A percentile compares a stretch with the other conserved stretches of the same genome.
These are phyloP conservation scores for Olyra latifolia DNA, from an alignment of 176 grass and related monocot genomes.

Conservation along the genomic window DNA sequence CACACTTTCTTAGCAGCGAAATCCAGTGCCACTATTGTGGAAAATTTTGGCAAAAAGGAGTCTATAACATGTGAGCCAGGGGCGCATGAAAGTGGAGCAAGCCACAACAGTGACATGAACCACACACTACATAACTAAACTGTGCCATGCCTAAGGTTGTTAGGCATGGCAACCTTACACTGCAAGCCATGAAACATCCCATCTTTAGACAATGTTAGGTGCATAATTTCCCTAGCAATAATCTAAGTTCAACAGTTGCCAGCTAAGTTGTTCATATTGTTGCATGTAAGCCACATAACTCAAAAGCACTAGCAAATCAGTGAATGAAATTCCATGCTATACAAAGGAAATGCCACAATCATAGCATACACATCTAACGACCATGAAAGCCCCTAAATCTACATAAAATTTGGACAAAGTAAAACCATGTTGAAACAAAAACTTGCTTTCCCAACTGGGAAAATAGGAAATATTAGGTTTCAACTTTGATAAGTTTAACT, in stretches of 20 bases:
- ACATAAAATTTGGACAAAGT: background rate
- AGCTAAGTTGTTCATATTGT: background rate
- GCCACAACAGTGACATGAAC: no score
- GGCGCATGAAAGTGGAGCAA: no score
- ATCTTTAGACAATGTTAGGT: background rate
- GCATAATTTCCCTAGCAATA: background rate
- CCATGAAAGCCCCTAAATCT: background rate
- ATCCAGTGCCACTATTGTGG: no score
- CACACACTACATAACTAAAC: no score
- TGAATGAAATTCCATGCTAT: background rate
- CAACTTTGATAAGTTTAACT: background rate
- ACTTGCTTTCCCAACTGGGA: background rate
- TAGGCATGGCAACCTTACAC: no score
- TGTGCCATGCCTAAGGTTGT: no score
- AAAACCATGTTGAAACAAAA: background rate
- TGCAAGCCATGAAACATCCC: background rate
- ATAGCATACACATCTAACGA: background rate
- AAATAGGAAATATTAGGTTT: background rate
- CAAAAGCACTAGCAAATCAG: background rate
- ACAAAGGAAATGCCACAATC: background rate
- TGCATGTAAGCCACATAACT: conserved; percentile 7
- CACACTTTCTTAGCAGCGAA: no score
- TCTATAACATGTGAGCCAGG: no score
- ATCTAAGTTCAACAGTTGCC: background rate
- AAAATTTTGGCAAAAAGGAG: no score